These are phyloP conservation scores for Fusarium agapanthi DNA, from an alignment of 2,329 filamentous ascomycete genomes.

Conservation along the genomic window DNA sequence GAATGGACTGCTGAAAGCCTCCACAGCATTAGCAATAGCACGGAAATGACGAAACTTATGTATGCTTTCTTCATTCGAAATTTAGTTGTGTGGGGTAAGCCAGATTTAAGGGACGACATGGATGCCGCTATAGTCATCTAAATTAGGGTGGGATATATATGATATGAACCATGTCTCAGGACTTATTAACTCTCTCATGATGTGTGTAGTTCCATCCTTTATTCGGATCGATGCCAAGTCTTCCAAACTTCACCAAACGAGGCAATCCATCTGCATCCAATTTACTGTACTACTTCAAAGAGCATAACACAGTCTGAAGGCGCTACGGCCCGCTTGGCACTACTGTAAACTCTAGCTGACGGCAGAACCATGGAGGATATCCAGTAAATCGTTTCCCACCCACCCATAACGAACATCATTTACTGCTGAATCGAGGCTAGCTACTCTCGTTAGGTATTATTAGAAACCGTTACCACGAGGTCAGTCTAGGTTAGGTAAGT, in stretches of 20 bases:
- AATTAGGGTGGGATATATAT: not conserved
- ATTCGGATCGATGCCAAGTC: not conserved
- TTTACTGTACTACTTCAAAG: not conserved
- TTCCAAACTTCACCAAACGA: slow-evolving; percentile 2
- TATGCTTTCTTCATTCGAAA: not conserved
- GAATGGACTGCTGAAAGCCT: not conserved
- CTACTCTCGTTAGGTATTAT: not conserved
- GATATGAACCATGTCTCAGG: not conserved
- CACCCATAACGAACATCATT: not conserved
- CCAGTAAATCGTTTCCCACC: not conserved
- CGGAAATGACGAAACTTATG: slow-evolving; percentile 25
- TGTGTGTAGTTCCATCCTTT: not conserved
- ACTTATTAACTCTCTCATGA: not conserved
- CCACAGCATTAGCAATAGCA: not conserved
- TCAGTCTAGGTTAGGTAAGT: not conserved
- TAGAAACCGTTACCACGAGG: not conserved
- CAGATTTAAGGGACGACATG: not conserved
- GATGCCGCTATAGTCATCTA: not conserved
- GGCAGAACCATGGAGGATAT: slow-evolving; percentile 5
- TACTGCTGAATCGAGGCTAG: not conserved
- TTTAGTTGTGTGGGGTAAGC: slow-evolving; percentile 15
- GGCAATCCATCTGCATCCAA: not conserved
- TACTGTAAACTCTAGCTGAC: slow-evolving; percentile 20
- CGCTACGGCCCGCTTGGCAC: slow-evolving; percentile 28
- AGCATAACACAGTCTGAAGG: slow-evolving; percentile 5